These are phyloP conservation scores for Sporothrix pseudoabietina DNA, from an alignment of 2,329 filamentous ascomycete species.

Conservation along the genomic window DNA sequence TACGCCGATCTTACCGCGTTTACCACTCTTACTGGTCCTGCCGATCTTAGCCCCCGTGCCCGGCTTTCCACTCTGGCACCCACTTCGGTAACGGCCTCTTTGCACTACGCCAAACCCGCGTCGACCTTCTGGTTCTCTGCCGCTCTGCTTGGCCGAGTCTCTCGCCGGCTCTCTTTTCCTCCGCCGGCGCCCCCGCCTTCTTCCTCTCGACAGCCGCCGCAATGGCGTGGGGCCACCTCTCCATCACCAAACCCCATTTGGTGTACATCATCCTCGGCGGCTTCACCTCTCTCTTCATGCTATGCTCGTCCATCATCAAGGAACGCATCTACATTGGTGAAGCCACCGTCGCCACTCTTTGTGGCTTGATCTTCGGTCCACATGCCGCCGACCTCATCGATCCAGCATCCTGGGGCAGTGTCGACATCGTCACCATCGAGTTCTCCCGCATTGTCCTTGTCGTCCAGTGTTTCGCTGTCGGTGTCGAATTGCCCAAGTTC, in stretches of 20 bases:
- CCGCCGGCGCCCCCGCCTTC: neutral
- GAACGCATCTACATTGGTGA: constrained; percentile 98
- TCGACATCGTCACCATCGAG: constrained; percentile 84
- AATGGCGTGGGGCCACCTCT: constrained; percentile 80
- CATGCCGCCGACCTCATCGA: constrained; percentile 81
- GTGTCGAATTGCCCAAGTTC: constrained; percentile 84
- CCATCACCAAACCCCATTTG: constrained; percentile 92
- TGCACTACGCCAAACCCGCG: neutral
- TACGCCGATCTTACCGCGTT: neutral
- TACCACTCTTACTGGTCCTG: no score
- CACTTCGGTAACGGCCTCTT: neutral
- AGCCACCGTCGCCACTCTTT: constrained; percentile 88
- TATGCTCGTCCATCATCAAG: constrained; percentile 97
- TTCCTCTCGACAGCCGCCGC: constrained; percentile 29
- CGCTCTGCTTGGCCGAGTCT: neutral
- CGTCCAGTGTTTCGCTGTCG: constrained; percentile 89
- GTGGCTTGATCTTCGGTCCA: constrained; percentile 86
- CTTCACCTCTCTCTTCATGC: constrained; percentile 97
- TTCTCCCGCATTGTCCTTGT: constrained; percentile 88
- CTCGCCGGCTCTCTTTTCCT: neutral
- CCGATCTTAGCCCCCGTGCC: neutral
- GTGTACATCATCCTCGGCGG: constrained; percentile 98
- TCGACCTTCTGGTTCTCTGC: neutral
- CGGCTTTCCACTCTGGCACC: neutral
- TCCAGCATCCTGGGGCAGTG: constrained; percentile 74